These are phyloP conservation scores for Chlorella sp. DNA, from an alignment of 139 green algal species.

Conservation along the genomic window DNA sequence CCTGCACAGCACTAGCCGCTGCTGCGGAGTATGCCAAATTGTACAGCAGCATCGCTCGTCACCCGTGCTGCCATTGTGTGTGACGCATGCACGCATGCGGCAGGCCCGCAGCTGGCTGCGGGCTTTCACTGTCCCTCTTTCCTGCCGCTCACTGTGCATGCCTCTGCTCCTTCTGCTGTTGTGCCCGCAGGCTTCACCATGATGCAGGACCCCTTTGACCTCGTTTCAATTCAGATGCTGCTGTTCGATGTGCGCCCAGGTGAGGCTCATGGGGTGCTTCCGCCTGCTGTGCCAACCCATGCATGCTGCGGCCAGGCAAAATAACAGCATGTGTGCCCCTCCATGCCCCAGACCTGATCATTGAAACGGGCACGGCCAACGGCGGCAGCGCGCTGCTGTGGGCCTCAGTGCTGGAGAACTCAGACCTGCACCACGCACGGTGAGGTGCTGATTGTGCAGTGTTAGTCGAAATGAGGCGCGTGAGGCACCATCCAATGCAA, in stretches of 20 bases:
- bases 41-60: no score
- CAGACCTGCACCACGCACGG: neutral
- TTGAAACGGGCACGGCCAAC: constrained; percentile 65
- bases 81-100: no score
- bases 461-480: no score
- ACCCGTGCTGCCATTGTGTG: no score
- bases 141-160: neutral
- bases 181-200: neutral
- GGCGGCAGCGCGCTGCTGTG: constrained; percentile 59
- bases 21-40: no score
- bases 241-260: constrained; percentile 34
- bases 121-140: neutral
- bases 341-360: constrained; percentile 34
- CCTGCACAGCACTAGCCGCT: no score
- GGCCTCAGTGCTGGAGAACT: constrained; percentile 50
- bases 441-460: neutral
- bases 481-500: no score
- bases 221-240: constrained; percentile 48
- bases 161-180: neutral
- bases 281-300: no score
- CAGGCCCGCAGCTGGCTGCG: no score
- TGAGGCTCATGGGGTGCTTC: no score
- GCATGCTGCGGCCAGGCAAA: no score
- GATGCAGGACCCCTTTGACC: constrained; percentile 57
- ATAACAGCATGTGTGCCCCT: no score